Evolutionary conservation across 345 rosid genomes (phyloP), one percentile per base, ranked within the genome.

Genomic region (Linum lewisii): DNA sequence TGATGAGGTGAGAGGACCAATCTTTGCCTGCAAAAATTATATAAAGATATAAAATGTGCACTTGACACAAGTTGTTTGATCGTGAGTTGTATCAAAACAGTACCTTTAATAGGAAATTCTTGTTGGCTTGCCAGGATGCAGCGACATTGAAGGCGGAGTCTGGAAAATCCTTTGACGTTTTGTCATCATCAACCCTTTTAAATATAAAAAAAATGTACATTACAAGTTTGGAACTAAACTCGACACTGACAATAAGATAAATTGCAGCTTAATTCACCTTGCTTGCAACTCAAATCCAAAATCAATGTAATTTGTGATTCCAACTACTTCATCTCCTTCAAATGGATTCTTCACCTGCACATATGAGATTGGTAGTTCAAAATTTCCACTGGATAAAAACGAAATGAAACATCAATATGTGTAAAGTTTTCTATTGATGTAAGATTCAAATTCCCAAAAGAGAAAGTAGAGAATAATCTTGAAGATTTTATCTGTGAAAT

Each of bases 41-140:
- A 58, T 36, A 7, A 22, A 19, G 20, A 36, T 10, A 26, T 16
- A 29, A 22, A 58, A 36, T 49, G 23, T 59, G 62, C 56, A 58
- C 21, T 22, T 57, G 49, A 57, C 52, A 23, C 13, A 44, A 25
- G 11, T 45, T 32, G 60, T 23, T 52, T 5, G 21, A 36, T 26
- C 4, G 73, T 37, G 57, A 54, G 32, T 29, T 61, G 66, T 66
- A 47, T 36, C 26, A 16, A 56, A 62, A 13, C 24, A 38, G 19
- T 65, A 84, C 98, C 92, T 91, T 91, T 65, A 91, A 51, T 77
- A 88, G 59, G 73, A 91, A 78, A 82, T 91, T 91, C 71, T 88
- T 88, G 76, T 91, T 91, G 70, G 86, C 95, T 68, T 91, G 98
- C 98, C 95, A 91, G 63, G 96, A 91, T 3, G 96, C 98, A 63